Percentiles rank a stretch among this genome's conserved stretches.
These are phyloP conservation scores for Nepenthes alata DNA, from an alignment of 179 eudicot genomes.

Conservation along the genomic window DNA sequence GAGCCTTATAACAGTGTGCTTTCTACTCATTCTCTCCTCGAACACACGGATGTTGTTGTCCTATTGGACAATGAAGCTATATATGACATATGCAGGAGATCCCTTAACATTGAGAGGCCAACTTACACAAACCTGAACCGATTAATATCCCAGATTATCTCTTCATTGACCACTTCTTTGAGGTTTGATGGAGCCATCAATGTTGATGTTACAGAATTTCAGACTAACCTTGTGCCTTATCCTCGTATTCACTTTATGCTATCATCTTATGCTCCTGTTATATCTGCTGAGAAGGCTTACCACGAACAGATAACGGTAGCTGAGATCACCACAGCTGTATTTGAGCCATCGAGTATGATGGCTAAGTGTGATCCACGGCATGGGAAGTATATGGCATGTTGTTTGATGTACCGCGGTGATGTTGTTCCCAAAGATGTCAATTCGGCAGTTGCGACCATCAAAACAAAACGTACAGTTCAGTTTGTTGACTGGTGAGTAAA, in stretches of 20 bases:
- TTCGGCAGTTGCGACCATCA: constrained; percentile 44
- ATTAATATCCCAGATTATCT: constrained; percentile 49
- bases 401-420: constrained; percentile 70
- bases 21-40: constrained; percentile 44
- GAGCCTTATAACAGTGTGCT: constrained; percentile 59
- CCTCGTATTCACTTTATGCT: constrained; percentile 67
- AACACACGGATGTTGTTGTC: constrained; percentile 47
- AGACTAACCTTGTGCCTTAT: constrained; percentile 58
- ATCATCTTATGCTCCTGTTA: constrained; percentile 59
- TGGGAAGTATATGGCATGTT: constrained; percentile 66
- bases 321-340: constrained; percentile 56
- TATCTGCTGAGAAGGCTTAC: constrained; percentile 50
- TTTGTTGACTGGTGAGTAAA: constrained; percentile 57
- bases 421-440: constrained; percentile 61
- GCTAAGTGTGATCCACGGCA: constrained; percentile 63
- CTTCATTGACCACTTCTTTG: constrained; percentile 56
- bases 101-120: constrained; percentile 50
- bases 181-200: constrained; percentile 66
- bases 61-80: constrained; percentile 59
- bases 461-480: constrained; percentile 46
- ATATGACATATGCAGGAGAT: constrained; percentile 42
- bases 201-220: constrained; percentile 52
- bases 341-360: constrained; percentile 72
- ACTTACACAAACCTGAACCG: constrained; percentile 61
- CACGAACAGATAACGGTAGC: constrained; percentile 54